Conservation (phyloP, 2,329 filamentous ascomycete genomes). For the Colletotrichum simmondsii region DNA sequence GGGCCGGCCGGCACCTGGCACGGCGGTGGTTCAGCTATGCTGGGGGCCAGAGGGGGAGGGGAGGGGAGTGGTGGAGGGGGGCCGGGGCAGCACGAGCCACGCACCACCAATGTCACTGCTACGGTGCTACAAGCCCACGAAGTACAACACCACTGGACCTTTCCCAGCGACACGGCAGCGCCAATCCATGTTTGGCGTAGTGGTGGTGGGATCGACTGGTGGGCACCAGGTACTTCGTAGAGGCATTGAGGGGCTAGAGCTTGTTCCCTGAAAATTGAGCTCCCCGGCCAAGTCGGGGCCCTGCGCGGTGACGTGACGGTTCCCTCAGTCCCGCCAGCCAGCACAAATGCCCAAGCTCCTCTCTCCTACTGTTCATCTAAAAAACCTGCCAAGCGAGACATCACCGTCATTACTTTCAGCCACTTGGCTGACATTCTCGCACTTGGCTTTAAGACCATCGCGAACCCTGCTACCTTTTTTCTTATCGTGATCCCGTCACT, state of each 20-base stretch:
- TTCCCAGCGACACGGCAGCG: not conserved
- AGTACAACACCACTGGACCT: not conserved
- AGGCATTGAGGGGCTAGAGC: conserved; percentile 22
- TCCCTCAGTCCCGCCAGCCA: not conserved
- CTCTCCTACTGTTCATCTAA: not conserved
- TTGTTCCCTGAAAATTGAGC: conserved; percentile 32
- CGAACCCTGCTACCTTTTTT: not conserved
- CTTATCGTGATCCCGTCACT: not conserved
- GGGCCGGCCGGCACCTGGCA: conserved; percentile 23
- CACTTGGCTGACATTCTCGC: conserved; percentile 8
- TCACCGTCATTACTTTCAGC: conserved; percentile 33
- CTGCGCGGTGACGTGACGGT: conserved; percentile 35
- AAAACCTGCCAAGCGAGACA: conserved; percentile 35
- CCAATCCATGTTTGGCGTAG: conserved; percentile 27
- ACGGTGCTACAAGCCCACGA: too few species aligned
- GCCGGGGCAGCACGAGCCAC: conserved; percentile 17
- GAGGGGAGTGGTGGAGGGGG: not conserved
- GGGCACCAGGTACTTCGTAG: not conserved
- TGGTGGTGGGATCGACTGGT: conserved; percentile 7
- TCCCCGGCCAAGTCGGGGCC: conserved; percentile 5
- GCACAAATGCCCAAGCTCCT: conserved; percentile 23
- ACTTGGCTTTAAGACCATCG: conserved; percentile 2
- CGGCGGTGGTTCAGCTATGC: not conserved
- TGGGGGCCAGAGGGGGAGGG: not conserved
- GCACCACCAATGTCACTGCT: not conserved